phyloP scores from a whole-genome alignment of 2,329 filamentous ascomycete species.

The Elsinoe australis region DNA sequence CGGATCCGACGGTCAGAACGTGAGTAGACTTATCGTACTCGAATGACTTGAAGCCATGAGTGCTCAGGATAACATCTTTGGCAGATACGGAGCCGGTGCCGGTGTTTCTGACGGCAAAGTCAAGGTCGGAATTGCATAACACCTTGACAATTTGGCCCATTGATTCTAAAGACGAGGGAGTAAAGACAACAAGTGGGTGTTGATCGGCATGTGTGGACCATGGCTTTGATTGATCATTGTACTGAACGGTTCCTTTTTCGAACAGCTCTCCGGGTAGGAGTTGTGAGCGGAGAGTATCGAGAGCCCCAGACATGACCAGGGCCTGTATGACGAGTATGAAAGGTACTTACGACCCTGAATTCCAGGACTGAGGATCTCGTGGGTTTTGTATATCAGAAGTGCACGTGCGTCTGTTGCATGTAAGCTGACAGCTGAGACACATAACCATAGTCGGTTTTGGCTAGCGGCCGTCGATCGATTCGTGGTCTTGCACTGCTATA shows the following conservation, averaged over 20 bases:
- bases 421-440: too few species aligned
- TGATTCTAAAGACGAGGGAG: neutral
- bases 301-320: neutral
- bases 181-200: constrained; percentile 5
- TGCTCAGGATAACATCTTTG: constrained; percentile 33
- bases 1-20: constrained; percentile 32
- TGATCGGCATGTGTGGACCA: constrained; percentile 12
- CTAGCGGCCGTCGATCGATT: too few species aligned
- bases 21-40: constrained; percentile 29
- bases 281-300: neutral
- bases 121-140: constrained; percentile 25
- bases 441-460: too few species aligned
- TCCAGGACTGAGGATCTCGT: too few species aligned
- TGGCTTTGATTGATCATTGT: constrained; percentile 11
- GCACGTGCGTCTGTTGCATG: too few species aligned
- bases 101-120: constrained; percentile 33
- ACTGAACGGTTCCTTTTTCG: neutral
- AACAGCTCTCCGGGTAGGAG: constrained; percentile 6
- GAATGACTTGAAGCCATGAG: constrained; percentile 34
- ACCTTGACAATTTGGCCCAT: neutral
- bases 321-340: too few species aligned
- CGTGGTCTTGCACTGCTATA: too few species aligned
- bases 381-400: too few species aligned
- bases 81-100: constrained; percentile 34
- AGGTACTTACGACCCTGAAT: too few species aligned